phyloP scores from a whole-genome alignment of 495 filamentous ascomycete species.

The Tuber magnatum region DNA sequence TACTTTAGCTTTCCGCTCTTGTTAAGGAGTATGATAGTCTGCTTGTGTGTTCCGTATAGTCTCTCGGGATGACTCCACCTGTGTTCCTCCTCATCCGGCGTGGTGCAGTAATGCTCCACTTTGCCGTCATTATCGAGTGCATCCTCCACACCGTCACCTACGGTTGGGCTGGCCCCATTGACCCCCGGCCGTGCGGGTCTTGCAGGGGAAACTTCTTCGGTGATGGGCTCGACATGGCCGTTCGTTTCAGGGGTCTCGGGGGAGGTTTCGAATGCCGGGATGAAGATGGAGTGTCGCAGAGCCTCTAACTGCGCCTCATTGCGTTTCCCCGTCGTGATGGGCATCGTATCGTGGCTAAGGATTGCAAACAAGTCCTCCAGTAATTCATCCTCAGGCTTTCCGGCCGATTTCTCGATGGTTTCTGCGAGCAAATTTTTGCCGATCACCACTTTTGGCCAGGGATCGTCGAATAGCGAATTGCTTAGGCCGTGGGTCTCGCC shows the following conservation, averaged over 20 bases:
- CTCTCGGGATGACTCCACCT: constrained; percentile 28
- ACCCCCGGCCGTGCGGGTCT: constrained; percentile 23
- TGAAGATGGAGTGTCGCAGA: constrained; percentile 73
- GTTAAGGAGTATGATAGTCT: constrained; percentile 76
- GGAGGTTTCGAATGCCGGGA: constrained; percentile 50
- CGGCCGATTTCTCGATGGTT: constrained; percentile 44
- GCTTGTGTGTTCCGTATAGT: constrained; percentile 86
- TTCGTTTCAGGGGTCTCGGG: constrained; percentile 34
- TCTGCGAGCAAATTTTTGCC: constrained; percentile 48
- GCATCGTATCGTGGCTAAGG: constrained; percentile 66
- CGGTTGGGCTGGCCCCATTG: background rate
- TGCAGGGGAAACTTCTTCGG: constrained; percentile 18
- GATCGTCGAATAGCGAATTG: constrained; percentile 70
- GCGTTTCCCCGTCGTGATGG: constrained; percentile 47
- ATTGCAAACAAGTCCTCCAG: constrained; percentile 63
- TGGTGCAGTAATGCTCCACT: constrained; percentile 13
- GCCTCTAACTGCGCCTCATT: constrained; percentile 62
- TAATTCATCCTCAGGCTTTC: constrained; percentile 56
- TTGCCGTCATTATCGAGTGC: background rate
- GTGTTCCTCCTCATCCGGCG: constrained; percentile 34
- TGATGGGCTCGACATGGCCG: constrained; percentile 31
- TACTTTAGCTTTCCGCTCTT: constrained; percentile 69
- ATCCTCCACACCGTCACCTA: constrained; percentile 4
- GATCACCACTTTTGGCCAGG: constrained; percentile 74
- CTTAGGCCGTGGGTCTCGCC: constrained; percentile 70